Conservation (phyloP, 164 flowering plant species). For the Brasenia schreberi region DNA sequence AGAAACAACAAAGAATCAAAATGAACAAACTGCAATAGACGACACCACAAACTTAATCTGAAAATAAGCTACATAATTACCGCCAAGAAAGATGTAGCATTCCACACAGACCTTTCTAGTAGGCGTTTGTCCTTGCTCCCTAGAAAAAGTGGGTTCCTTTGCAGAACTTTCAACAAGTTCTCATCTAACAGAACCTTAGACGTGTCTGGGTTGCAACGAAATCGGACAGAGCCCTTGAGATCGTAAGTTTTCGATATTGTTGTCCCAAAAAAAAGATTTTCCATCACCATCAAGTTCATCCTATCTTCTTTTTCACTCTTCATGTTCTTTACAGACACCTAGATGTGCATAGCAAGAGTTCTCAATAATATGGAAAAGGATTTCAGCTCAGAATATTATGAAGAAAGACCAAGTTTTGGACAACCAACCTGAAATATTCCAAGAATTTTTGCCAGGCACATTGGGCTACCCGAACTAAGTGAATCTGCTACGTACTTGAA, state of each 20-base stretch:
- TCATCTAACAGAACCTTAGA: slow-evolving; percentile 53
- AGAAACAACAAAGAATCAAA: not conserved
- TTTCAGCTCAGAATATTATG: not conserved
- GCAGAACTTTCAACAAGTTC: slow-evolving; percentile 57
- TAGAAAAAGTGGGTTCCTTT: slow-evolving; percentile 65
- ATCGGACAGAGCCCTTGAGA: slow-evolving; percentile 66
- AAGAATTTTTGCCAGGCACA: slow-evolving; percentile 72
- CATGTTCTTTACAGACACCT: slow-evolving; percentile 54
- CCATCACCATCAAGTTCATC: slow-evolving; percentile 90
- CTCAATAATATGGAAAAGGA: not conserved
- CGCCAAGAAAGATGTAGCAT: slow-evolving; percentile 69
- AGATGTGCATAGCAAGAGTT: not conserved
- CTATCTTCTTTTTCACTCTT: slow-evolving; percentile 61
- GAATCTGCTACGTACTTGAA: slow-evolving; percentile 59
- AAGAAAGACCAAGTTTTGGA: not conserved
- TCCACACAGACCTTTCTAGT: slow-evolving; percentile 79
- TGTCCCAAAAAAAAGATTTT: slow-evolving; percentile 62
- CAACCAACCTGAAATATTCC: slow-evolving; percentile 68
- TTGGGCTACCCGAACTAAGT: slow-evolving; percentile 52
- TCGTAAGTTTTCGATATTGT: slow-evolving; percentile 57
- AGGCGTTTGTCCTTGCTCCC: slow-evolving; percentile 71
- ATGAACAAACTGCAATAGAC: not conserved
- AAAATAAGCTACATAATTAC: slow-evolving; percentile 19
- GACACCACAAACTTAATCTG: not conserved
- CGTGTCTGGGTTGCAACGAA: slow-evolving; percentile 65